phyloP scores from a whole-genome alignment of 352 stramenopile species.

The Globisporangium nunn region DNA sequence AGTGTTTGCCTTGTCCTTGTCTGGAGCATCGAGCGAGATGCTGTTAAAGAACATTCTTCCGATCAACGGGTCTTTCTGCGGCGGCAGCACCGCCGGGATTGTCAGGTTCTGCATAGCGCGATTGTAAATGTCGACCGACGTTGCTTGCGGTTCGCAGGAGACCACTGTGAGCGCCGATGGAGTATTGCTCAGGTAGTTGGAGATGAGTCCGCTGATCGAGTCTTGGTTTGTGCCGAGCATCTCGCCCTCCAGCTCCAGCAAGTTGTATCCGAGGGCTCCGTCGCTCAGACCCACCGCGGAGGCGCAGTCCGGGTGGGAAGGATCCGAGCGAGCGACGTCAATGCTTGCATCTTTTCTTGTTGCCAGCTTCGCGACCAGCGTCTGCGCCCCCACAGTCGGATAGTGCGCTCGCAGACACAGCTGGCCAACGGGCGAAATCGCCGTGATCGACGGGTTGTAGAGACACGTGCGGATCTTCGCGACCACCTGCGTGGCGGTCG shows the following conservation, averaged over 20 bases:
- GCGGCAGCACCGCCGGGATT: slow-evolving; percentile 55
- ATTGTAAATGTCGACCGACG: slow-evolving; percentile 64
- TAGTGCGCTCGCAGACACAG: slow-evolving; percentile 64
- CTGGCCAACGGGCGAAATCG: slow-evolving; percentile 50
- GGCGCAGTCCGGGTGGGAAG: slow-evolving; percentile 55
- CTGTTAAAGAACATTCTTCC: slow-evolving; percentile 57
- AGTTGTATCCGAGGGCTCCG: slow-evolving; percentile 53
- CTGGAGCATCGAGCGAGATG: slow-evolving; percentile 42
- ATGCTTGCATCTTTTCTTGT: slow-evolving; percentile 32
- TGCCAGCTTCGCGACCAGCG: slow-evolving; percentile 48
- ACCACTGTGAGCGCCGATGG: slow-evolving; percentile 49
- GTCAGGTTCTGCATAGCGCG: slow-evolving; percentile 58
- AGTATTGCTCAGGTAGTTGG: slow-evolving; percentile 63
- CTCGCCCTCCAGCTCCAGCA: slow-evolving; percentile 55
- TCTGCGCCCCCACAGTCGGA: slow-evolving; percentile 23
- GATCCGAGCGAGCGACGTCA: slow-evolving; percentile 28
- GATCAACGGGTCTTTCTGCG: slow-evolving; percentile 51
- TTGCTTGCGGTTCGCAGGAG: slow-evolving; percentile 51
- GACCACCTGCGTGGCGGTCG: slow-evolving; percentile 49
- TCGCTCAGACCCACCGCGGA: slow-evolving; percentile 15
- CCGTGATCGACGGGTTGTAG: slow-evolving; percentile 73
- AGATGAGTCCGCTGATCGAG: slow-evolving; percentile 71
- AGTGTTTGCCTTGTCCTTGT: slow-evolving; percentile 35
- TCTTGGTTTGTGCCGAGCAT: slow-evolving; percentile 56
- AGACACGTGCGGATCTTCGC: slow-evolving; percentile 73